Evolutionary conservation across 257 asterid species (phyloP).

Genomic region (Solanum pinnatisectum): DNA sequence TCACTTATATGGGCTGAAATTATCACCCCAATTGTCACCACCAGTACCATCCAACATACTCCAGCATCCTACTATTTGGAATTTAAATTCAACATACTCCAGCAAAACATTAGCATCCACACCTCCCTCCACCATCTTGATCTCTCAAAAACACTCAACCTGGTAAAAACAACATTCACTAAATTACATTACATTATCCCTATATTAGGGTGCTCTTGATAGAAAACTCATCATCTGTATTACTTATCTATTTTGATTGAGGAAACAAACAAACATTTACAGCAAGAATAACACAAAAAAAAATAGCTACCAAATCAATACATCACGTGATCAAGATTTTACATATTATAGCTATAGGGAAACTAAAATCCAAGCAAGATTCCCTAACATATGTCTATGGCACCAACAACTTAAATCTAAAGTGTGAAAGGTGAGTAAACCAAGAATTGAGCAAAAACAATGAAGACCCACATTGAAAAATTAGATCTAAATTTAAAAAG

Average conservation of each 20-base stretch:
- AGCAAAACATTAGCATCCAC: constrained; percentile 33
- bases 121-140: constrained; percentile 34
- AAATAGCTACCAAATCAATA: not conserved
- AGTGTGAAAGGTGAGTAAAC: too few species aligned
- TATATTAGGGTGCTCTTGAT: not conserved
- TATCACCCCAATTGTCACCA: too few species aligned
- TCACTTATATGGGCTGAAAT: too few species aligned
- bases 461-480: too few species aligned
- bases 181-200: not conserved
- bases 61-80: too few species aligned
- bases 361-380: too few species aligned
- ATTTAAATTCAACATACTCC: constrained; percentile 62
- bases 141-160: constrained; percentile 13
- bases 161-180: not conserved
- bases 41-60: constrained; percentile 25
- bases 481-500: too few species aligned
- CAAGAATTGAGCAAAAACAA: too few species aligned
- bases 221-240: not conserved
- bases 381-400: too few species aligned
- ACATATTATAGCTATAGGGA: too few species aligned
- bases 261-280: not conserved
- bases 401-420: too few species aligned
- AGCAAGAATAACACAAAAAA: not conserved
- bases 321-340: not conserved
- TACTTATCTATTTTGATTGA: not conserved